Base-by-base conservation (phyloP, 495 filamentous ascomycete genomes). In the Collariella sp. region DNA sequence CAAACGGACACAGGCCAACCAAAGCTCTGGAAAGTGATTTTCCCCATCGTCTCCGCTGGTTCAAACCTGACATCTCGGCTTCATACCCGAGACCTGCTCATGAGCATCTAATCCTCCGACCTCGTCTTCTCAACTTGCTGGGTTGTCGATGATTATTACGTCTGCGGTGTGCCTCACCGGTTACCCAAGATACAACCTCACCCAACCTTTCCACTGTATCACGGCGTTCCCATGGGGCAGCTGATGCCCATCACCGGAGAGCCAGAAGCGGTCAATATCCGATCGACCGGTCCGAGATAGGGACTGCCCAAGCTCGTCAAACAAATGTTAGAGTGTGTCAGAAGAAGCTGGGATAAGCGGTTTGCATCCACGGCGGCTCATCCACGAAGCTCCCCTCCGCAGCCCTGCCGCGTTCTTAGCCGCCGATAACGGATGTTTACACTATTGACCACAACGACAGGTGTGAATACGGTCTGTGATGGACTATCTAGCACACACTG, bases 391-490 rank as follows among this genome's bases (percentile, higher is more conserved):
- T 2, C 46, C n/a, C 5, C 22, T 23, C 46, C 46, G 46, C 33
- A 49, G 46, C 18, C 12, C 18, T 24, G 38, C 11, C 26, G 19
- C 15, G 23, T 18, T 42, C 41, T 38, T 54, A 38, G 18, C 23
- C 34, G 40, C 58, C 58, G 58, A 60, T 56, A 54, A 56, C 58
- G 58, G 58, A 53, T 53, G 41, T 16, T 15, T 9, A 33, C 34
- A 16, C 10, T 34, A 18, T 34, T 35, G 22, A 47, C 39, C n/a
- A 56, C 10, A 15, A 43, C 11, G 29, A 22, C 39, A 16, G 56
- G 26, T 45, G 23, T 42, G 35, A 33, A 23, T 23, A n/a, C 19
- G 4, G 12, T 1, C 5, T 12, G 23, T 18, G 20, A 34, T 35
- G 36, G 20, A 13, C 7, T 16, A 5, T 51, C 38, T 20, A 31